Conservation (phyloP, 1,284 basidiomycete species). For the Ceratobasidium sp. region DNA sequence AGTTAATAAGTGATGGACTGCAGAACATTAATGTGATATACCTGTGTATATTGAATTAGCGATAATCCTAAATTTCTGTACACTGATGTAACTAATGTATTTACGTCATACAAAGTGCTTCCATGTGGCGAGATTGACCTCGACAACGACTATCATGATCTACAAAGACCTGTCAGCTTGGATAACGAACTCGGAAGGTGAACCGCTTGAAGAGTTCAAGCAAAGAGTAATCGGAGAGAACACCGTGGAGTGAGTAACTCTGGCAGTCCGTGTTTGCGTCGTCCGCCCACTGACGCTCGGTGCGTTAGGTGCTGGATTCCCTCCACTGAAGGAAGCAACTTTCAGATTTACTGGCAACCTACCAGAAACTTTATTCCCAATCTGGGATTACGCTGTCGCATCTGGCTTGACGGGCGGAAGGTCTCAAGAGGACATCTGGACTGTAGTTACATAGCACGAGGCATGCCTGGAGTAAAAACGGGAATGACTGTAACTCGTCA, state of each 20-base stretch:
- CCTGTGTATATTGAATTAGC: no score
- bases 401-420: slow-evolving; percentile 1
- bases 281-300: background rate
- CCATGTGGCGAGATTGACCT: no score
- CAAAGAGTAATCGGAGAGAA: background rate
- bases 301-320: slow-evolving; percentile 21
- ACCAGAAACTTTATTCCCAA: slow-evolving; percentile 1
- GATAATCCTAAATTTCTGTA: no score
- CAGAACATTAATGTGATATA: no score
- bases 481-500: slow-evolving; percentile 5
- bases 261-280: background rate
- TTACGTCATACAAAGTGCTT: no score
- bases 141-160: background rate
- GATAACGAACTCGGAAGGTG: slow-evolving; percentile 10
- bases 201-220: slow-evolving; percentile 2
- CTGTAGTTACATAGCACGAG: background rate
- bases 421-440: background rate
- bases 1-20: no score
- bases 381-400: slow-evolving; percentile 6
- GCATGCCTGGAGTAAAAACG: background rate
- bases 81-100: no score
- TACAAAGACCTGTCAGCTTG: slow-evolving; percentile 1
- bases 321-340: slow-evolving; percentile 2
- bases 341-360: slow-evolving; percentile 12
- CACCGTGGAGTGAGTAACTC: background rate